A percentile compares a stretch with the other conserved stretches of the same genome.
phyloP scores from a whole-genome alignment of 2,329 filamentous ascomycete species.

The Didymella keratinophila region DNA sequence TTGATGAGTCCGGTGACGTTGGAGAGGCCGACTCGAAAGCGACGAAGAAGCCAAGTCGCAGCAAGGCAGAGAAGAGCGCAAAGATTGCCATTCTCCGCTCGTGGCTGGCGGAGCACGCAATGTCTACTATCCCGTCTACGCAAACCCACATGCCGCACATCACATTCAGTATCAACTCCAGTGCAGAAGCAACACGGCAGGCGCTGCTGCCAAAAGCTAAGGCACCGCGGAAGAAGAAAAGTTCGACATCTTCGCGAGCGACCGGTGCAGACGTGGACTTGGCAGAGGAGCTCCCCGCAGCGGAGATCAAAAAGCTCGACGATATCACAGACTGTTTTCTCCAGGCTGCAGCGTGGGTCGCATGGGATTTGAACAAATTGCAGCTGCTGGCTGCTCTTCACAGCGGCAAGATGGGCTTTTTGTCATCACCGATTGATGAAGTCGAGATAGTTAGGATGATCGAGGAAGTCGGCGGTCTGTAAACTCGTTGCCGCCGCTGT shows the following conservation, averaged over 20 bases:
- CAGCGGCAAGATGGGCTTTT: not conserved
- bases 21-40: not conserved
- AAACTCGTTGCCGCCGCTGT: not conserved
- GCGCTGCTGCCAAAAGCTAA: constrained; percentile 16
- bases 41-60: constrained; percentile 49
- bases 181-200: constrained; percentile 14
- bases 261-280: not conserved
- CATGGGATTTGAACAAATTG: constrained; percentile 71
- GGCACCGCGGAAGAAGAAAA: not conserved
- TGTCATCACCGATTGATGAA: not conserved
- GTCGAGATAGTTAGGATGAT: constrained; percentile 5
- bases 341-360: constrained; percentile 78
- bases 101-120: constrained; percentile 36
- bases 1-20: constrained; percentile 21
- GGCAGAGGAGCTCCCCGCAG: not conserved
- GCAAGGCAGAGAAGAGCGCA: constrained; percentile 60
- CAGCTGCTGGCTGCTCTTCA: constrained; percentile 17
- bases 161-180: constrained; percentile 23
- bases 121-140: constrained; percentile 18
- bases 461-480: not conserved
- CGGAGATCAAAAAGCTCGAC: constrained; percentile 68
- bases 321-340: constrained; percentile 82
- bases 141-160: constrained; percentile 24
- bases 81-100: constrained; percentile 69
- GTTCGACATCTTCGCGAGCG: not conserved